phyloP scores from a whole-genome alignment of 805 yeast genomes.

The Saccharomycopsis oosterbeekiorum region DNA sequence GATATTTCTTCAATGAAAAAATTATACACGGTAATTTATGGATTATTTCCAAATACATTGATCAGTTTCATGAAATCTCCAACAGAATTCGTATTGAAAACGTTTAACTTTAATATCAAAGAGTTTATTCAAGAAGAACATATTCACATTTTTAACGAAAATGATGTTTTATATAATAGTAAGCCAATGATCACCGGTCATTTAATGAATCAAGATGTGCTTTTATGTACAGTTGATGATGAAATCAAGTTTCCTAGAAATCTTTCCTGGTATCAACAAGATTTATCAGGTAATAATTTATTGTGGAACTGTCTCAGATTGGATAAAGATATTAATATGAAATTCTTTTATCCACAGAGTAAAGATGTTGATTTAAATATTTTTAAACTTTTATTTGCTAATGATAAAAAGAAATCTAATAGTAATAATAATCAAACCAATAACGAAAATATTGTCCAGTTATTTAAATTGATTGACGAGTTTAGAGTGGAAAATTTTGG shows the following conservation, averaged over 20 bases:
- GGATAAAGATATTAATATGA: slow-evolving; percentile 10
- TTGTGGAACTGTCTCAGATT: slow-evolving; percentile 17
- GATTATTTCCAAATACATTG: slow-evolving; percentile 13
- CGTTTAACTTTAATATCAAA: slow-evolving; percentile 4
- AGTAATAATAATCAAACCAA: not conserved
- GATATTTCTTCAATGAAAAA: not conserved
- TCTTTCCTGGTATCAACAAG: not conserved
- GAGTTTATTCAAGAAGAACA: slow-evolving; percentile 6
- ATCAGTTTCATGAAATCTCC: slow-evolving; percentile 10
- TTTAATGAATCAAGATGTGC: slow-evolving; percentile 10
- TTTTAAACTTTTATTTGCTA: slow-evolving; percentile 9
- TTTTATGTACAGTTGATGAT: slow-evolving; percentile 8
- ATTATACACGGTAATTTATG: slow-evolving; percentile 13
- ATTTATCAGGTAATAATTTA: not conserved
- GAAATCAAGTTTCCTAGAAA: slow-evolving; percentile 3
- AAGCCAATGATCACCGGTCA: slow-evolving; percentile 4
- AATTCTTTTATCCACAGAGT: slow-evolving; percentile 15
- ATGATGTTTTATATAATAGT: slow-evolving; percentile 8
- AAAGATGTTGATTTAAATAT: slow-evolving; percentile 12
- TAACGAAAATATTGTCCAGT: not conserved
- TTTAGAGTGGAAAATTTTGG: not conserved
- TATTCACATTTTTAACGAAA: slow-evolving; percentile 9
- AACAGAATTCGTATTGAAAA: slow-evolving; percentile 1
- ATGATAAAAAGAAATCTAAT: not conserved
- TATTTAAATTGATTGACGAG: not conserved